Conservation (phyloP, 768 basidiomycete species). For the Leccinum fibrillosum region DNA sequence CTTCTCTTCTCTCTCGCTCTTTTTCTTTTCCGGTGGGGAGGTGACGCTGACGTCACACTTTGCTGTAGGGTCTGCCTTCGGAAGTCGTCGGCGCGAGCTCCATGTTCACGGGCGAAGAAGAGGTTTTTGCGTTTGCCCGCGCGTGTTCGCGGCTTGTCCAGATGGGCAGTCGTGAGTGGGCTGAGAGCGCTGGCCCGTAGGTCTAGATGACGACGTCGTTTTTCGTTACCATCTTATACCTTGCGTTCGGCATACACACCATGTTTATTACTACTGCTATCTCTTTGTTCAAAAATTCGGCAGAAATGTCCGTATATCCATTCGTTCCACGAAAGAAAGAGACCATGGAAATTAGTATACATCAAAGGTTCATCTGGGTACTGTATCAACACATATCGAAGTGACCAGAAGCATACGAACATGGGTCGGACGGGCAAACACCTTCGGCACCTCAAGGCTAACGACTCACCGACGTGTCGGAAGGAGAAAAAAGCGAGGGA, state of each 20-base stretch:
- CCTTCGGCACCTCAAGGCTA: slow-evolving; percentile 1
- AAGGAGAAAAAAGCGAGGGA: neutral
- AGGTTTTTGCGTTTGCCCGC: slow-evolving; percentile 94
- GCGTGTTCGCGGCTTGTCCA: slow-evolving; percentile 85
- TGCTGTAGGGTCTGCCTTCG: slow-evolving; percentile 65
- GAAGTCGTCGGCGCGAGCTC: slow-evolving; percentile 78
- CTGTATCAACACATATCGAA: slow-evolving; percentile 19
- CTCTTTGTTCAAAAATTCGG: neutral
- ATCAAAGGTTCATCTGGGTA: slow-evolving; percentile 15
- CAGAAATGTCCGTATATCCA: neutral
- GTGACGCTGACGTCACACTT: neutral
- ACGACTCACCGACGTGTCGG: neutral
- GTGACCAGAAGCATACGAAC: slow-evolving; percentile 12
- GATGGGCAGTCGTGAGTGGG: slow-evolving; percentile 92
- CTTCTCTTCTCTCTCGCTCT: neutral
- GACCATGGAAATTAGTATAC: slow-evolving; percentile 23
- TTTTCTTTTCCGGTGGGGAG: neutral
- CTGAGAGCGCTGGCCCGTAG: slow-evolving; percentile 39
- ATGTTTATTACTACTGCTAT: neutral
- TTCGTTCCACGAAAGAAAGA: slow-evolving; percentile 4
- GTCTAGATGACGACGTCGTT: neutral
- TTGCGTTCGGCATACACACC: neutral
- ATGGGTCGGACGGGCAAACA: neutral
- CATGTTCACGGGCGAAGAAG: slow-evolving; percentile 96
- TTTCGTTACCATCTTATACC: neutral